Conservation (phyloP, 225 moss, liverwort and hornwort species). For the Bryum argenteum region DNA sequence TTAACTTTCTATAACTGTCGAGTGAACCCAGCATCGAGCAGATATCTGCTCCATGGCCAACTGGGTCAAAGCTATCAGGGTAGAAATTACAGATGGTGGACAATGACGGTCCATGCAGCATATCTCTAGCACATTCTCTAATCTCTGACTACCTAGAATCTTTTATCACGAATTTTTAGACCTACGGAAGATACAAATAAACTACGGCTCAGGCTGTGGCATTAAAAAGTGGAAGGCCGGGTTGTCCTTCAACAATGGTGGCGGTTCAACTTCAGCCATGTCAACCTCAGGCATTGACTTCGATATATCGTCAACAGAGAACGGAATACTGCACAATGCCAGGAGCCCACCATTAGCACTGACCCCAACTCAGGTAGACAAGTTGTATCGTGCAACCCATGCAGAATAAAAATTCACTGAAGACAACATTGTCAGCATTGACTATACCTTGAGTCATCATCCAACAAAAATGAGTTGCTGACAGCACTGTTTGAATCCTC, state of each 20-base stretch:
- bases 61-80: constrained; percentile 50
- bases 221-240: constrained; percentile 91
- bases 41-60: constrained; percentile 50
- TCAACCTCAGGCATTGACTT: constrained; percentile 89
- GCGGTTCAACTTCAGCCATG: constrained; percentile 89
- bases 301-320: constrained; percentile 92
- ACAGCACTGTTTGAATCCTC: constrained; percentile 88
- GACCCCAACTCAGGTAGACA: background rate
- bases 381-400: background rate
- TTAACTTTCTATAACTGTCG: constrained; percentile 52
- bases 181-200: constrained; percentile 39
- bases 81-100: constrained; percentile 59
- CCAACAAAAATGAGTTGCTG: constrained; percentile 91
- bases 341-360: background rate
- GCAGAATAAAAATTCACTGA: background rate
- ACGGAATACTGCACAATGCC: constrained; percentile 78
- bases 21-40: constrained; percentile 56
- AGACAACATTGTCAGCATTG: background rate
- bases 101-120: constrained; percentile 47
- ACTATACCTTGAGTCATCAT: constrained; percentile 85
- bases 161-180: constrained; percentile 35
- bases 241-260: constrained; percentile 88
- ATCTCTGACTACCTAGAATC: constrained; percentile 46
- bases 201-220: constrained; percentile 69
- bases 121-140: constrained; percentile 35